These are phyloP conservation scores for Amoeboradix gromovi DNA, from an alignment of 371 early-diverging fungal species.

Conservation along the genomic window DNA sequence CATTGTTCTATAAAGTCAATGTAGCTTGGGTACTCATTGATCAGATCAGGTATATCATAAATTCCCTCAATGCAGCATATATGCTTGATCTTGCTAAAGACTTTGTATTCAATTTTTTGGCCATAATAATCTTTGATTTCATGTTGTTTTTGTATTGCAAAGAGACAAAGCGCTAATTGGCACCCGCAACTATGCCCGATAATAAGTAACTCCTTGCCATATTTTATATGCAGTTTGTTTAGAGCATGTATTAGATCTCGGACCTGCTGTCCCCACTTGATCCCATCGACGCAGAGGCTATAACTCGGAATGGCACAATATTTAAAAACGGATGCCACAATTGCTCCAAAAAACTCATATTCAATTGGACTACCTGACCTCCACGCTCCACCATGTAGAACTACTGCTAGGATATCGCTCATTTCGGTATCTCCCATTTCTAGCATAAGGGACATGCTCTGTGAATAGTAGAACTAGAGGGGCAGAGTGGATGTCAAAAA, in stretches of 20 bases:
- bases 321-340: neutral
- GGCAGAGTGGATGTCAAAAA: too few relatives aligned
- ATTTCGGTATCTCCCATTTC: neutral
- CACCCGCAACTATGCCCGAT: neutral
- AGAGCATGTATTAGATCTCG: neutral
- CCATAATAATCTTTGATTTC: neutral
- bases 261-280: neutral
- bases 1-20: neutral
- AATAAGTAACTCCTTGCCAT: neutral
- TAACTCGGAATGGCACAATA: neutral
- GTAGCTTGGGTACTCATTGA: neutral
- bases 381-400: neutral
- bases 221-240: neutral
- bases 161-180: neutral
- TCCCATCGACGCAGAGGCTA: neutral
- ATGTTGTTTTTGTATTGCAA: neutral
- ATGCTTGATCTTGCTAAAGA: neutral
- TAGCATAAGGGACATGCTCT: too few relatives aligned
- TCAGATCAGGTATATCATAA: neutral
- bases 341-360: neutral
- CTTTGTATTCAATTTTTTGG: neutral
- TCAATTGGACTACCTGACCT: neutral
- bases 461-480: too few relatives aligned
- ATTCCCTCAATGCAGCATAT: neutral
- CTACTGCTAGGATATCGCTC: neutral